Evolutionary conservation across 768 basidiomycete genomes (phyloP).

Genomic region (Tylopilus sp.): DNA sequence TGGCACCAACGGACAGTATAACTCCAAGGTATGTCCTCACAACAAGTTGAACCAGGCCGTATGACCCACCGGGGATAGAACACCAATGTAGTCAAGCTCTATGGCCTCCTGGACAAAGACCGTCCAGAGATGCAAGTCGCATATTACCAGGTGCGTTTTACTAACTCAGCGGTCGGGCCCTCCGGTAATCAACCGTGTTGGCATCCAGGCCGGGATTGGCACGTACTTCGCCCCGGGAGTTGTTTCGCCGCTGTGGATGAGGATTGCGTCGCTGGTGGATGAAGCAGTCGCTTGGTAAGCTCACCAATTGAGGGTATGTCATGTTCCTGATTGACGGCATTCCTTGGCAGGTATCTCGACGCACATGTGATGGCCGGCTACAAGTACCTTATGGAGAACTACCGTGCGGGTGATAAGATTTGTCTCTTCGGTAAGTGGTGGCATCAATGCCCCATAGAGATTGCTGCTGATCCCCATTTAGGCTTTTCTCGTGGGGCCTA

Average conservation of each 20-base stretch:
- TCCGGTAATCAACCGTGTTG: not conserved
- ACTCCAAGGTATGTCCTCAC: conserved; percentile 37
- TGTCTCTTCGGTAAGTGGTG: conserved; percentile 59
- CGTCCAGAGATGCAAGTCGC: conserved; percentile 48
- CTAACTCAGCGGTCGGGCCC: not conserved
- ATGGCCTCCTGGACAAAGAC: conserved; percentile 62
- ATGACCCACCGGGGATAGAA: conserved; percentile 35
- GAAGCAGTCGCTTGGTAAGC: conserved; percentile 69
- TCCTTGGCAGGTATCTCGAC: conserved; percentile 56
- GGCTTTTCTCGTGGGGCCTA: conserved; percentile 77
- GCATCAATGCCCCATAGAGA: not conserved
- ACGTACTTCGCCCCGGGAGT: conserved; percentile 58
- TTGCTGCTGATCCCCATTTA: conserved; percentile 25
- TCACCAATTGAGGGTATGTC: not conserved
- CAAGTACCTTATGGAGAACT: conserved; percentile 76
- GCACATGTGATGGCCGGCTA: conserved; percentile 75
- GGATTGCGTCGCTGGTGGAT: conserved; percentile 61
- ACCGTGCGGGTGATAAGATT: conserved; percentile 66
- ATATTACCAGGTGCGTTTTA: conserved; percentile 65
- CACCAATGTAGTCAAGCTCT: conserved; percentile 70
- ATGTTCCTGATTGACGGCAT: not conserved
- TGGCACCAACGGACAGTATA: conserved; percentile 57
- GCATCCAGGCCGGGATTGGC: conserved; percentile 42
- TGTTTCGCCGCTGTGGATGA: conserved; percentile 57
- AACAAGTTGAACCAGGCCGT: not conserved